These are phyloP conservation scores for Globisporangium solare DNA, from an alignment of 352 stramenopile genomes.

Conservation along the genomic window DNA sequence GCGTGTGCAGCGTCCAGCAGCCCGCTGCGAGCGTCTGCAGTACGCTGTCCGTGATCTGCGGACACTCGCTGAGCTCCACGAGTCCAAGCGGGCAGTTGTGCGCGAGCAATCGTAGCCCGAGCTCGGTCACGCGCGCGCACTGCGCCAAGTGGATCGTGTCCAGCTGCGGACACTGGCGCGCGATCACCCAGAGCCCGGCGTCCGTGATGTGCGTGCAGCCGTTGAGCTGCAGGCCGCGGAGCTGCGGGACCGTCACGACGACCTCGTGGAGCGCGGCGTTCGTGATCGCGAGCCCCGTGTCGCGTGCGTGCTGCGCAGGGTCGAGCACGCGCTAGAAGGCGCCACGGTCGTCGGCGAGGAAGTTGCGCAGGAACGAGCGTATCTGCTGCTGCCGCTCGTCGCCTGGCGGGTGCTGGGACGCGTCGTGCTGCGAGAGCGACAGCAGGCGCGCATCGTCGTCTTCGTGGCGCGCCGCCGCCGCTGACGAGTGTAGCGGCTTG, in stretches of 20 bases:
- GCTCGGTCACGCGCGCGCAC: slow-evolving; percentile 80
- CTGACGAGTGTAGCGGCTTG: slow-evolving; percentile 25
- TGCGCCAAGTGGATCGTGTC: slow-evolving; percentile 75
- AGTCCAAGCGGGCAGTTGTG: slow-evolving; percentile 80
- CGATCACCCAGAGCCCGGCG: slow-evolving; percentile 83
- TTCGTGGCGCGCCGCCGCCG: background rate
- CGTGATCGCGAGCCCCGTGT: slow-evolving; percentile 82
- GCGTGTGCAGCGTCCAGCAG: slow-evolving; percentile 79
- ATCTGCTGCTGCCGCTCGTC: slow-evolving; percentile 76
- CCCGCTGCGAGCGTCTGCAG: slow-evolving; percentile 85
- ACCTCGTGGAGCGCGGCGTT: slow-evolving; percentile 91
- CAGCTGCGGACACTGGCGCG: slow-evolving; percentile 62
- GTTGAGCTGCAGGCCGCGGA: slow-evolving; percentile 62
- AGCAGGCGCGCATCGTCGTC: background rate
- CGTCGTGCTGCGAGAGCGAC: too few species aligned
- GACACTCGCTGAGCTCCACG: slow-evolving; percentile 85
- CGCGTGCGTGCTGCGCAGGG: slow-evolving; percentile 80
- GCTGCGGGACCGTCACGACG: slow-evolving; percentile 57
- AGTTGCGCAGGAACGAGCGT: slow-evolving; percentile 90
- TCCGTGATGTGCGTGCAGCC: slow-evolving; percentile 82
- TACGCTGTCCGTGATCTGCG: slow-evolving; percentile 75
- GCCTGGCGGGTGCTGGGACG: slow-evolving; percentile 17
- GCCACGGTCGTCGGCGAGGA: slow-evolving; percentile 73
- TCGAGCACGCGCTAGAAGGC: slow-evolving; percentile 77
- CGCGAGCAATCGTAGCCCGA: slow-evolving; percentile 85